Evolutionary conservation across 1,139 yeast species (phyloP).

Genomic region (Pichia inconspicua): DNA sequence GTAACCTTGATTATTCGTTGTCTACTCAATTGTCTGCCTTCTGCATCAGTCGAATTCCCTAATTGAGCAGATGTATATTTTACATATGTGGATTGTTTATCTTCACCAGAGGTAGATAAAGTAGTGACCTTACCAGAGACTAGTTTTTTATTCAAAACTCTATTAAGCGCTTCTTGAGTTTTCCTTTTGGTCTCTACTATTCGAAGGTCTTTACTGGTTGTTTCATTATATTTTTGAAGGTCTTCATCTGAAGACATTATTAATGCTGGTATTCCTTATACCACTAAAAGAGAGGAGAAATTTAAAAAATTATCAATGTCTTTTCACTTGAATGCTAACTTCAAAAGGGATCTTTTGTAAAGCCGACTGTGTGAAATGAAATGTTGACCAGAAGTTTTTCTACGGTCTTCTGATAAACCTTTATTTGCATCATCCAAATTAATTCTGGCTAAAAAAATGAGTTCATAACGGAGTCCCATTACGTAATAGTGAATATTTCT

Average conservation of each 20-base stretch:
- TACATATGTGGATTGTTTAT: constrained; percentile 32
- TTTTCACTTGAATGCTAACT: too few species aligned
- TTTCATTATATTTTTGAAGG: neutral
- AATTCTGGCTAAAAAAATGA: too few species aligned
- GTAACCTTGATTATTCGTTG: constrained; percentile 48
- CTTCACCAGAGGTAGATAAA: constrained; percentile 7
- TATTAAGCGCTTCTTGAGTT: constrained; percentile 23
- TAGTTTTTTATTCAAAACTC: constrained; percentile 34
- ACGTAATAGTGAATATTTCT: too few species aligned
- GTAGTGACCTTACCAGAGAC: constrained; percentile 26
- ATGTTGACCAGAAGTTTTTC: too few species aligned
- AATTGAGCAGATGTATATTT: constrained; percentile 42
- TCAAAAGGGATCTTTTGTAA: too few species aligned
- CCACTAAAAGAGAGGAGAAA: too few species aligned
- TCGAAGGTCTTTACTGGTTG: neutral
- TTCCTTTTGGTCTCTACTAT: neutral
- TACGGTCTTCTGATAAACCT: too few species aligned
- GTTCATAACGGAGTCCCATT: too few species aligned
- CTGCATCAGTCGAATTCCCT: constrained; percentile 20
- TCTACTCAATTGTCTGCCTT: constrained; percentile 8
- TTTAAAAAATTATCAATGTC: too few species aligned
- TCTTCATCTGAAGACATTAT: neutral
- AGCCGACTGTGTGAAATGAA: too few species aligned
- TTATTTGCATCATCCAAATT: too few species aligned
- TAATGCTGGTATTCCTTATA: too few species aligned